Evolutionary conservation across 2,329 filamentous ascomycete species (phyloP), one percentile per base, ranked within the genome.

Genomic region (Leptographium procerum): DNA sequence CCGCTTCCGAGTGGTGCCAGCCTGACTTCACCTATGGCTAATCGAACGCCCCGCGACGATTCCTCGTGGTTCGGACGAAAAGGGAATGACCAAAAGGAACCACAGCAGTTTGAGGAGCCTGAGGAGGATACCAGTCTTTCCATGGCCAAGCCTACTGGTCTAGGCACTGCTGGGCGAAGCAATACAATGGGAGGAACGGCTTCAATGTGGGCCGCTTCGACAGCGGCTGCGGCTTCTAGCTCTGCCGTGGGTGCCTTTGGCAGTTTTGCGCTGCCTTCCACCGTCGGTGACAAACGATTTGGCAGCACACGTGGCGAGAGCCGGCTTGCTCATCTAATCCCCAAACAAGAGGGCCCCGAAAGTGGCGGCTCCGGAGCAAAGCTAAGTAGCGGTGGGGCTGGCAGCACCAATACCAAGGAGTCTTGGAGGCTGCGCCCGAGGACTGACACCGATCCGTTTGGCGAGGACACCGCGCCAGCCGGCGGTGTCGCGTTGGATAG

Each of bases 171-270:
- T 60, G 71, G 79, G 61, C 79, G 83, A 43, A 77, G 74, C 65
- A 84, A 80, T 63, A 83, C 81, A 33, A 72, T 74, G 8, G 56
- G 59, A 6, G 36, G 28, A 50, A 58, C 71, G n/a, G 75, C 60
- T 5, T 52, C 77, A 13, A 71, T 77, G 1, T 80, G 78, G 77
- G 73, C 70, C 22, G 64, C 71, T 11, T 66, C 79, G 56, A 64
- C 71, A 9, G 66, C 79, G 55, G 80, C 85, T 50, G 80, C 85
- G 50, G 80, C 83, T 2, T 34, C 61, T 14, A 83, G 88, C 65
- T 80, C 85, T 8, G 83, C 85, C 2, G 88, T 91, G 77, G 91
- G 92, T 36, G 86, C 86, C 26, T 99, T 99, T 72, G 92, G 92
- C 13, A 94, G 85, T 66, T 97, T 97, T 70, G 86, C 88, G n/a